Base-by-base conservation (phyloP, 495 filamentous ascomycete genomes). In the Aspergillus kassunensis region DNA sequence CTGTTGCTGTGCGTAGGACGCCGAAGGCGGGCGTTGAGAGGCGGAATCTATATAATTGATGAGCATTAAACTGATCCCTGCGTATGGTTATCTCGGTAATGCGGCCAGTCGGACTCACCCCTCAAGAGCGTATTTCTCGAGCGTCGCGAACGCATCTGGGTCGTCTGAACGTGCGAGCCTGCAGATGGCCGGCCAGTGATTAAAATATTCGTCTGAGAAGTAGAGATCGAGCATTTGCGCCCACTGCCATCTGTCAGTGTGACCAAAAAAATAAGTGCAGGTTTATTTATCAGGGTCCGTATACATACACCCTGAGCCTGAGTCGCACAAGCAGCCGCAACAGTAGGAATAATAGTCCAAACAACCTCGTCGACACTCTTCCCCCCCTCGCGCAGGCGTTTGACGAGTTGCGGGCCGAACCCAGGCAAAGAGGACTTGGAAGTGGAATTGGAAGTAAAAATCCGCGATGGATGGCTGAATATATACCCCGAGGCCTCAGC, bases 181-280 rank as follows among this genome's bases (percentile, higher is more conserved):
- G 51, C 80, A 64, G 45, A 87, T 70, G 2, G 73, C 73, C 1
- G 73, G 68, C 8, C 80, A 58, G 52, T 84, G 69, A 8, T 62
- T 34, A 3, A 62, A 58, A 25, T 77, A 75, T 5, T 69, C 58
- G 24, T 65, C 61, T 0, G 72, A 75, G 21, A 88, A 67, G 68
- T 85, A 89, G 65, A 81, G 86, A 54, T 89, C 87, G 0, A 88
- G 70, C 3, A 83, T 70, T 64, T 86, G 82, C 5, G 82, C 77
- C 64, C 69, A 65, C 46, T 54, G 19, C 12, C 5, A 15, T 27
- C 5, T 25, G 27, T 35, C 16, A 51, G 37, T 30, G 20, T 20
- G 24, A 27, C 9, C 24, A n/a, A n/a, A n/a, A n/a, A n/a, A n/a
- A n/a, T n/a, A n/a, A 4, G 24, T 27, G 24, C 24, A 27, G 24